phyloP scores from a whole-genome alignment of 352 stramenopile species.

The Phytophthora constricta region DNA sequence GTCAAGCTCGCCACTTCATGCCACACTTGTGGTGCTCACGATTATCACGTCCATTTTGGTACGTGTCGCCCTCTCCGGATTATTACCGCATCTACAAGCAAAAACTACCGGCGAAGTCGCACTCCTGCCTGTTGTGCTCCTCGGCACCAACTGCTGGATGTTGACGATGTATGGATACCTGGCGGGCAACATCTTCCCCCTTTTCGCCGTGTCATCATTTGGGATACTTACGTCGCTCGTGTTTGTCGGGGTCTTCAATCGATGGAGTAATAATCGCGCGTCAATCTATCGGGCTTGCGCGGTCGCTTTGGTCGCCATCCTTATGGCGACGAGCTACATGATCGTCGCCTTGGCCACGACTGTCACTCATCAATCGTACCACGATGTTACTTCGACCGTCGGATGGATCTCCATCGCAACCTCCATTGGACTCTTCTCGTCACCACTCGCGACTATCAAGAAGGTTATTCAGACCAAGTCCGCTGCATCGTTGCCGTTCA shows the following conservation, averaged over 20 bases:
- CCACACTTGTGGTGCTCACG: conserved; percentile 15
- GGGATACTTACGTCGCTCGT: conserved; percentile 29
- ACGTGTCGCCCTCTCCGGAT: conserved; percentile 25
- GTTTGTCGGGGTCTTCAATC: conserved; percentile 46
- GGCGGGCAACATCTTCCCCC: conserved; percentile 38
- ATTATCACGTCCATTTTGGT: conserved; percentile 27
- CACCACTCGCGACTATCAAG: conserved; percentile 58
- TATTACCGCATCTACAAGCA: conserved; percentile 28
- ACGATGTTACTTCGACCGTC: conserved; percentile 26
- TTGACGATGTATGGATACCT: conserved; percentile 34
- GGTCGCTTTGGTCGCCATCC: conserved; percentile 5
- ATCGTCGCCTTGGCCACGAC: conserved; percentile 20
- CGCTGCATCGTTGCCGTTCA: conserved; percentile 60
- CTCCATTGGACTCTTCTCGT: conserved; percentile 62
- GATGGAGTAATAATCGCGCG: conserved; percentile 32
- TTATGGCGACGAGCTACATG: conserved; percentile 28
- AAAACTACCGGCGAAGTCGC: conserved; percentile 14
- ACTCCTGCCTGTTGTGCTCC: conserved; percentile 27
- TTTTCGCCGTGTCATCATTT: conserved; percentile 37
- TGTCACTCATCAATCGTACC: not conserved
- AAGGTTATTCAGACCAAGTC: conserved; percentile 60
- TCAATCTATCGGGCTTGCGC: conserved; percentile 24
- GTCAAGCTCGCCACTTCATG: not conserved
- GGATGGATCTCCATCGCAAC: conserved; percentile 53
- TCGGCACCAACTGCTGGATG: conserved; percentile 27